Evolutionary conservation across 2,329 filamentous ascomycete genomes (phyloP), one percentile per base, ranked within the genome.

Genomic region (Exophiala xenobiotica): DNA sequence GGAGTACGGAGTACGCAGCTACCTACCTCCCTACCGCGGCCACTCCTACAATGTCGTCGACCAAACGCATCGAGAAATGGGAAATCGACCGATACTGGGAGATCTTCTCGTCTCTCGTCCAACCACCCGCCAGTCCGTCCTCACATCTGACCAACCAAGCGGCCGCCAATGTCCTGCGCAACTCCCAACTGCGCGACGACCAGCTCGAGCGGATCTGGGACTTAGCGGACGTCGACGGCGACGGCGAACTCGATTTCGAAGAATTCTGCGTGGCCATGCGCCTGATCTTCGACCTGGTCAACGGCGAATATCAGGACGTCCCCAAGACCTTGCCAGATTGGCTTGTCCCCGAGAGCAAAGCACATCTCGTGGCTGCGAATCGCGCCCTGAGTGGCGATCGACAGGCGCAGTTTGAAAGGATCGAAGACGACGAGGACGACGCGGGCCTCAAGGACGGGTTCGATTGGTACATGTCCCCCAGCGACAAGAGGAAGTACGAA

Each of bases 201-300:
- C 92, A 99, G 74, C 85, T 99, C n/a, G 93, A 97, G 74, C 82
- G 85, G 63, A 89, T 99, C 57, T 99, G 93, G 93, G 93, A 99
- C 67, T 79, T 99, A 57, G 90, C 93, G 52, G 93, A 99, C 69
- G 90, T 99, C 56, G 93, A 99, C 72, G 91, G 91, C 63, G 93
- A 99, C 75, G 93, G 93, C 58, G 95, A 95, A 71, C 78, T 99
- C 48, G 93, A 99, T 73, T 99, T 99, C 75, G 93, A 99, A 74
- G 93, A 99, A 78, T 99, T 99, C 70, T 99, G 93, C 71, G 93
- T 99, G 52, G 93, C 91, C 31, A 99, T 99, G 93, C 83, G 93
- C 66, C 77, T 99, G 65, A 96, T 97, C 64, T 99, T 97, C 70
- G 93, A 99, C 69, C 76, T 97, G 60, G 85, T 99, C 63, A 99